Percentiles rank a stretch among this genome's conserved stretches.
These are phyloP conservation scores for Pythium phragmitis DNA, from an alignment of 352 stramenopile genomes.

Conservation along the genomic window DNA sequence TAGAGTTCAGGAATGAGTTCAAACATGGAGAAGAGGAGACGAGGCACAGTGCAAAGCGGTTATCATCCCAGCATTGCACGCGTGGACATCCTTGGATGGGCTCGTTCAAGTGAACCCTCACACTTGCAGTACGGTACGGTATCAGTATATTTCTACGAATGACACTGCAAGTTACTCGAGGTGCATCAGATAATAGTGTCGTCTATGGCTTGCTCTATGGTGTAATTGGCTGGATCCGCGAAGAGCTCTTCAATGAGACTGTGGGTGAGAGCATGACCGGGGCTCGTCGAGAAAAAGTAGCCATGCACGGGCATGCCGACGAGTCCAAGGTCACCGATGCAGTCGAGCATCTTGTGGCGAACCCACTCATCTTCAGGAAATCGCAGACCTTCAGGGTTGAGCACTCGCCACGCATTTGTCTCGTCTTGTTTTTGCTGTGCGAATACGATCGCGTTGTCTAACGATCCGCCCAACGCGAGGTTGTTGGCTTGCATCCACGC, in stretches of 20 bases:
- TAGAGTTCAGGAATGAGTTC: no score
- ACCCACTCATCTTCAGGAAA: conserved; percentile 61
- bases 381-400: conserved; percentile 55
- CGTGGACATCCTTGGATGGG: no score
- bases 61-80: no score
- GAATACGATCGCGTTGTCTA: conserved; percentile 74
- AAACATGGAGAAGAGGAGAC: no score
- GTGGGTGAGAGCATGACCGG: conserved; percentile 65
- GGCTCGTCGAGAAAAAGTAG: conserved; percentile 67
- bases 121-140: no score
- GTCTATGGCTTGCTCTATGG: conserved; percentile 6
- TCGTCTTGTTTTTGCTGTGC: background rate
- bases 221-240: conserved; percentile 44
- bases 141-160: no score
- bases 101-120: no score
- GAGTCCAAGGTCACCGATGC: conserved; percentile 60
- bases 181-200: background rate
- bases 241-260: conserved; percentile 52
- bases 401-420: conserved; percentile 6
- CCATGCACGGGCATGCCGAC: conserved; percentile 55
- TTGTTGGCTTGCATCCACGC: conserved; percentile 50
- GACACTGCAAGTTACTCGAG: no score
- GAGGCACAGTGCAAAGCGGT: no score
- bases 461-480: conserved; percentile 54
- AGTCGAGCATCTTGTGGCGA: conserved; percentile 76